Conservation (phyloP, 2,329 filamentous ascomycete species). For the Conoideocrella luteorostrata region DNA sequence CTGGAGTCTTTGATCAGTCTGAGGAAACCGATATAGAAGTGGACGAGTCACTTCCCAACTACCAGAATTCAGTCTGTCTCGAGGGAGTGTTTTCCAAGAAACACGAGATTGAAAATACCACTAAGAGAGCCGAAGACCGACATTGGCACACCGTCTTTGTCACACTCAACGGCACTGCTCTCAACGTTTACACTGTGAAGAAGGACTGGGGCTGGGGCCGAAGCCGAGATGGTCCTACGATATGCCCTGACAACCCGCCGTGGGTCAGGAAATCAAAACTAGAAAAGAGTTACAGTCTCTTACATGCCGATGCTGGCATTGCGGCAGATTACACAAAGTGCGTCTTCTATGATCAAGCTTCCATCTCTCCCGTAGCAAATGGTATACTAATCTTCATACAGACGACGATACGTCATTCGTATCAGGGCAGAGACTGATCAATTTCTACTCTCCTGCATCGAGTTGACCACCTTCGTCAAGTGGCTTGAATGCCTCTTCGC, state of each 20-base stretch:
- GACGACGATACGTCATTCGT: constrained; percentile 57
- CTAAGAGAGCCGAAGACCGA: constrained; percentile 54
- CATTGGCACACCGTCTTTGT: constrained; percentile 60
- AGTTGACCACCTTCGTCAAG: constrained; percentile 58
- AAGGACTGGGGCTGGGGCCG: constrained; percentile 46
- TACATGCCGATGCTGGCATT: constrained; percentile 69
- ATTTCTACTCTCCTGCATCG: constrained; percentile 60
- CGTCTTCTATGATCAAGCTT: too few relatives aligned
- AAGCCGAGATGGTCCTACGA: constrained; percentile 40
- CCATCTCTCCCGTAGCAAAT: too few relatives aligned
- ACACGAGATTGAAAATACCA: constrained; percentile 60
- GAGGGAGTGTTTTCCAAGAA: constrained; percentile 56
- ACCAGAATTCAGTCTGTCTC: constrained; percentile 49
- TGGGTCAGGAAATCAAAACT: constrained; percentile 50
- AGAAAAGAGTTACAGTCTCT: constrained; percentile 62
- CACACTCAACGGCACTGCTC: constrained; percentile 60
- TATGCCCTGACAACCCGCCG: constrained; percentile 43
- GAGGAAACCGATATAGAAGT: constrained; percentile 33
- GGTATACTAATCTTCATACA: too few relatives aligned
- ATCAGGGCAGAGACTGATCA: constrained; percentile 68
- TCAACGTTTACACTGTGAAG: constrained; percentile 60
- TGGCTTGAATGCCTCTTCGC: constrained; percentile 65
- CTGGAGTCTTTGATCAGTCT: constrained; percentile 11
- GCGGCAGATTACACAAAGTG: constrained; percentile 67
- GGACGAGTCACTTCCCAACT: constrained; percentile 38